phyloP scores from a whole-genome alignment of 1,284 basidiomycete species.

The Boletus sp. region DNA sequence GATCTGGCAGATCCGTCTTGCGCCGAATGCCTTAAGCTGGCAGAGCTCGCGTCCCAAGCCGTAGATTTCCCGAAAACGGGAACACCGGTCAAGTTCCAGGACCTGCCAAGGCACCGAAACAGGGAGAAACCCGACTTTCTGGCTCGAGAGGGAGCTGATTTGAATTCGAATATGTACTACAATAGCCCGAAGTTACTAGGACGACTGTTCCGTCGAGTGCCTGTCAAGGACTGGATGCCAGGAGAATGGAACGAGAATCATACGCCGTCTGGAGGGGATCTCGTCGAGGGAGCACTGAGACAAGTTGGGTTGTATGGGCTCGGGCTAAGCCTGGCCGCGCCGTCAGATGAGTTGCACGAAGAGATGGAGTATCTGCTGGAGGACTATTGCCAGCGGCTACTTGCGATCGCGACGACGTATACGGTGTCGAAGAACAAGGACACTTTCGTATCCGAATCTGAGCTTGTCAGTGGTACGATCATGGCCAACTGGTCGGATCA shows the following conservation, averaged over 20 bases:
- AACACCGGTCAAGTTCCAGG: constrained; percentile 50
- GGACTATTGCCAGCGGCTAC: constrained; percentile 40
- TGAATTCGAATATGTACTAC: constrained; percentile 38
- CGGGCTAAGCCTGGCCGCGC: constrained; percentile 33
- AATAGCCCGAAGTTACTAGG: constrained; percentile 44
- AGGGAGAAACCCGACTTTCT: constrained; percentile 47
- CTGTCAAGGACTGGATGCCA: constrained; percentile 37
- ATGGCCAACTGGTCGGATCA: constrained; percentile 47
- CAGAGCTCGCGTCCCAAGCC: constrained; percentile 68
- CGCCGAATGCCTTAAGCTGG: constrained; percentile 52
- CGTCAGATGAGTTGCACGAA: constrained; percentile 34
- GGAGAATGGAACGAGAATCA: constrained; percentile 24
- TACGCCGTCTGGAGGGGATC: constrained; percentile 35
- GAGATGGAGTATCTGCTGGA: constrained; percentile 44
- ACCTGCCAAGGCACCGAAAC: constrained; percentile 51
- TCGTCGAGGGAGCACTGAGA: constrained; percentile 31
- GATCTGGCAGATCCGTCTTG: constrained; percentile 62
- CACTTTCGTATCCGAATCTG: constrained; percentile 42
- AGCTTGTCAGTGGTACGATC: constrained; percentile 50
- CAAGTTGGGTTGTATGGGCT: constrained; percentile 30
- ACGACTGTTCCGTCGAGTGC: constrained; percentile 43
- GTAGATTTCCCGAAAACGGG: constrained; percentile 74
- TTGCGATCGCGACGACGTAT: constrained; percentile 41
- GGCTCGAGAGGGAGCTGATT: constrained; percentile 41
- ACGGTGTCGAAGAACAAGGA: constrained; percentile 42